phyloP scores from a whole-genome alignment of 257 asterid genomes.

The Capsicum baccatum region DNA sequence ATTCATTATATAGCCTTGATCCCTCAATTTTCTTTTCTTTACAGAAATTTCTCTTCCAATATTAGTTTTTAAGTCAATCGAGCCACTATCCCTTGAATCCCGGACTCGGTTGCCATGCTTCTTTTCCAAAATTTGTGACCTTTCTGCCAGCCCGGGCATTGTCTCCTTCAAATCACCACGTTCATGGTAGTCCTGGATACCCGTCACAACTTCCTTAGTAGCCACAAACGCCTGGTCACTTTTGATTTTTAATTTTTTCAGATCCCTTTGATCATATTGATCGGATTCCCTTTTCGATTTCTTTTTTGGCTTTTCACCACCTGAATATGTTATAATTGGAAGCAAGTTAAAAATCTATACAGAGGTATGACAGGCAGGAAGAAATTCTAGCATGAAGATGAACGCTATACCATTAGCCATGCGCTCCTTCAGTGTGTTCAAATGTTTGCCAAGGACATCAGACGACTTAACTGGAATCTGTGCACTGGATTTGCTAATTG shows the following conservation, averaged over 20 bases:
- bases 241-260: slow-evolving; percentile 49
- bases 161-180: slow-evolving; percentile 39
- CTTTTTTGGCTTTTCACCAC: slow-evolving; percentile 58
- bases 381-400: slow-evolving; percentile 33
- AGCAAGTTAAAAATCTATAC: slow-evolving; percentile 36
- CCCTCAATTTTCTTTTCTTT: slow-evolving; percentile 65
- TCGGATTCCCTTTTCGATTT: slow-evolving; percentile 55
- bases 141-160: slow-evolving; percentile 43
- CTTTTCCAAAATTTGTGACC: slow-evolving; percentile 45
- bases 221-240: slow-evolving; percentile 47
- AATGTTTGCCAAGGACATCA: slow-evolving; percentile 39
- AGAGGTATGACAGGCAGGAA: slow-evolving; percentile 31
- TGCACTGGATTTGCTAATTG: slow-evolving; percentile 39
- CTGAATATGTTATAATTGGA: slow-evolving; percentile 53
- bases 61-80: slow-evolving; percentile 38
- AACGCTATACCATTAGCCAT: slow-evolving; percentile 58
- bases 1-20: slow-evolving; percentile 39
- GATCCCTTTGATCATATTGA: slow-evolving; percentile 47
- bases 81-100: slow-evolving; percentile 47
- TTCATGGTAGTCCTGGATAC: slow-evolving; percentile 44
- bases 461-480: slow-evolving; percentile 47
- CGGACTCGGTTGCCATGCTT: slow-evolving; percentile 42
- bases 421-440: slow-evolving; percentile 55
- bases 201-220: slow-evolving; percentile 45
- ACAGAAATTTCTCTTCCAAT: slow-evolving; percentile 43